Evolutionary conservation across 192 early-diverging fungal genomes (phyloP).

Genomic region (Jimgerdemannia lactiflua): DNA sequence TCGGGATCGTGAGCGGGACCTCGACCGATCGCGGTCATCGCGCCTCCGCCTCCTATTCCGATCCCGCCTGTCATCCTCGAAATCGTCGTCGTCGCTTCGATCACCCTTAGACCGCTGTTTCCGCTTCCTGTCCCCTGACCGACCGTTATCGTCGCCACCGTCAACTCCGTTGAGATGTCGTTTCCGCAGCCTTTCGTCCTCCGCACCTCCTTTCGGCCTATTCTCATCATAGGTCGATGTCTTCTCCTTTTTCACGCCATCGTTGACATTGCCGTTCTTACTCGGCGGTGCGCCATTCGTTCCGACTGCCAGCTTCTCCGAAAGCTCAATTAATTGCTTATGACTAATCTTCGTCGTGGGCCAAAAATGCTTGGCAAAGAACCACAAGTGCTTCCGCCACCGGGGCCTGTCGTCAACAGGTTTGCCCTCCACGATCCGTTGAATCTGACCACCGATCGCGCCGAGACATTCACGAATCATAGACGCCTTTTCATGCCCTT

Average conservation of each 20-base stretch:
- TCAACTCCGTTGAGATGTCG: conserved; percentile 32
- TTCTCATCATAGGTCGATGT: conserved; percentile 13
- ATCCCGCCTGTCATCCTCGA: conserved; percentile 2
- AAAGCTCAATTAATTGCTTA: conserved; percentile 49
- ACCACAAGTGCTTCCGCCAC: conserved; percentile 62
- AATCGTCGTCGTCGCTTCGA: not conserved
- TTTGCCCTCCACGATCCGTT: conserved; percentile 24
- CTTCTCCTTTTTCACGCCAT: conserved; percentile 20
- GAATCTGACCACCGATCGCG: conserved; percentile 56
- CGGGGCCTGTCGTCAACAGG: conserved; percentile 17
- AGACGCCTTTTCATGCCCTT: conserved; percentile 32
- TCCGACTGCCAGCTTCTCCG: conserved; percentile 43
- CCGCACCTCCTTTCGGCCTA: conserved; percentile 11
- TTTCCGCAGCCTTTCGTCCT: conserved; percentile 21
- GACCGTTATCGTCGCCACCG: not conserved
- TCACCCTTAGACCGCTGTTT: not conserved
- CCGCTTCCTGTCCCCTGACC: too few species aligned
- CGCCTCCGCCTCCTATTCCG: conserved; percentile 29
- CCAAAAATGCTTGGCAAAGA: conserved; percentile 69
- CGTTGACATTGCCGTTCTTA: conserved; percentile 15
- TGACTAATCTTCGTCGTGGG: conserved; percentile 51
- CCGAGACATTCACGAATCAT: conserved; percentile 52
- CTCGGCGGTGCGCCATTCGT: conserved; percentile 18
- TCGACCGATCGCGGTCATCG: conserved; percentile 18
- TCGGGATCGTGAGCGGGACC: not conserved